These are phyloP conservation scores for Breviolum minutum DNA, from an alignment of 73 alveolate genomes.

Conservation along the genomic window DNA sequence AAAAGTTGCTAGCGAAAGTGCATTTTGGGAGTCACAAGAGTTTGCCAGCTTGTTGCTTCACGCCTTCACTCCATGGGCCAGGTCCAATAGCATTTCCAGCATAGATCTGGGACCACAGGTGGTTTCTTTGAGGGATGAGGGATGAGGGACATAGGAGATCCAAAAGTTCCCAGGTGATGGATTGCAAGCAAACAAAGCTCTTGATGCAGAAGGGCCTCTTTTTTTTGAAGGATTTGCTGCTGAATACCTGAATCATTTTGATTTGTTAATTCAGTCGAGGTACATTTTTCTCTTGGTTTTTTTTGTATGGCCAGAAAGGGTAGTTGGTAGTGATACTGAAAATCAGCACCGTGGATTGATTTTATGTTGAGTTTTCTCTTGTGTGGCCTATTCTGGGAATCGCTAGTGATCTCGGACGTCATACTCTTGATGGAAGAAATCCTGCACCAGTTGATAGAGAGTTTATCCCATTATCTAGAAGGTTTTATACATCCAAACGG, in stretches of 20 bases:
- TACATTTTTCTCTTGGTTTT: background rate
- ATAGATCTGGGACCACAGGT: constrained; percentile 21
- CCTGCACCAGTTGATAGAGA: no score
- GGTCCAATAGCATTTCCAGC: constrained; percentile 31
- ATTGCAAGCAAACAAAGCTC: background rate
- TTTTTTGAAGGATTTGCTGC: background rate
- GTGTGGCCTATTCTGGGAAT: background rate
- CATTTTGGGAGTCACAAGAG: no score
- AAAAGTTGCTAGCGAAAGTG: no score
- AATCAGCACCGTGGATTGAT: background rate
- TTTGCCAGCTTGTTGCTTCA: background rate
- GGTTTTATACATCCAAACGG: no score
- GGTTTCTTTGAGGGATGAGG: no score
- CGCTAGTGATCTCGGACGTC: background rate
- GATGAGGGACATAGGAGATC: background rate
- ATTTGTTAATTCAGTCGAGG: background rate
- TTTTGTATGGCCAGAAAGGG: no score
- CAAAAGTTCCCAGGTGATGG: background rate
- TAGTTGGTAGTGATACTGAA: no score
- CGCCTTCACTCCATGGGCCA: no score
- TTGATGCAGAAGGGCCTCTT: background rate
- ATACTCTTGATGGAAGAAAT: background rate
- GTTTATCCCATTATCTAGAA: no score
- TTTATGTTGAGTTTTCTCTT: background rate
- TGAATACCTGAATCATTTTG: background rate